Evolutionary conservation across 2,329 filamentous ascomycete species (phyloP), one percentile per base, ranked within the genome.

Genomic region (Ceratocystis harringtonii): DNA sequence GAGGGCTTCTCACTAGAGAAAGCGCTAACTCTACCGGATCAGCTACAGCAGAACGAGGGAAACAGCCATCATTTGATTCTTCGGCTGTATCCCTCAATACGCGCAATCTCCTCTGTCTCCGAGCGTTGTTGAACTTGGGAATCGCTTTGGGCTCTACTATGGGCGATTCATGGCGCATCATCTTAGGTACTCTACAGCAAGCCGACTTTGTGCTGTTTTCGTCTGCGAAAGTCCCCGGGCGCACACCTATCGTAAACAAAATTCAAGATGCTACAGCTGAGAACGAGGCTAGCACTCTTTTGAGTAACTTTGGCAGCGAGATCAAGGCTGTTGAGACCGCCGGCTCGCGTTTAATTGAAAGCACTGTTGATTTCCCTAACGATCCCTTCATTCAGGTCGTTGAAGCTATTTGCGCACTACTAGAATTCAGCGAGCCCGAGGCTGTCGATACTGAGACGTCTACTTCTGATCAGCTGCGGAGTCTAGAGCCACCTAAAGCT

Each of bases 81-180:
- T 72, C 74, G 66, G 66, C 74, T 0, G 77, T 79, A 65, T 82
- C 84, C 2, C 78, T 97, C 7, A 96, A 90, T 69, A 92, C 91
- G 2, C 83, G 94, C 6, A 97, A 99, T 71, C 78, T 99, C 3
- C 78, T 97, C 1, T 99, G 94, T 71, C 78, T 99, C 55, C 81
- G 95, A 71, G 94, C 94, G 36, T 79, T 99, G 17, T 77, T 99
- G n/a, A 99, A 99, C 70, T 77, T 99, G 2, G 94, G 94, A 1
- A 99, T 97, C 71, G 94, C 94, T 1, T 77, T 99, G 0, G 94
- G 94, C 0, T 91, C 94, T 2, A 96, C 90, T 0, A 79, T 99
- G 0, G 86, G 88, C 44, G 80, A 82, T 15, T 89, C 92, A 0
- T 99, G 95, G 89, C 86, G 85, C 1, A 97, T 99, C 66, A 80